These are phyloP conservation scores for Cadophora sp. DNA, from an alignment of 2,329 filamentous ascomycete species.

Conservation along the genomic window DNA sequence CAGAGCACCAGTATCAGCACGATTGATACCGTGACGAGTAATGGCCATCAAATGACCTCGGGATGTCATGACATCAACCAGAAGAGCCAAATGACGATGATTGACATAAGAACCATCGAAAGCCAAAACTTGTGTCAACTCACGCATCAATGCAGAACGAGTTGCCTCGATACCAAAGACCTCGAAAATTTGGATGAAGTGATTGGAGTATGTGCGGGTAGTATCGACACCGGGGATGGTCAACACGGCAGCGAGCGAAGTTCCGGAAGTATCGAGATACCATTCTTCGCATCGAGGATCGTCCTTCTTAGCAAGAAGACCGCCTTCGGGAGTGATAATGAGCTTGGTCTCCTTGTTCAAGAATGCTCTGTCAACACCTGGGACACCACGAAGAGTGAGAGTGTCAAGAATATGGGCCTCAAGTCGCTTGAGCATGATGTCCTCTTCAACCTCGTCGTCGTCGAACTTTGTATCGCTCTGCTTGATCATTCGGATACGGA, in stretches of 20 bases:
- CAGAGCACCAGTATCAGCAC: slow-evolving; percentile 94
- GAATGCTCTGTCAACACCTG: slow-evolving; percentile 89
- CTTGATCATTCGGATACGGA: slow-evolving; percentile 84
- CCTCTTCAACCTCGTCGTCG: slow-evolving; percentile 78
- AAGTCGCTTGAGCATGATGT: slow-evolving; percentile 90
- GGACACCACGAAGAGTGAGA: slow-evolving; percentile 87
- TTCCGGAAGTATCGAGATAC: slow-evolving; percentile 95
- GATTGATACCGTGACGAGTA: slow-evolving; percentile 97
- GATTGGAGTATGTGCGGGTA: slow-evolving; percentile 88
- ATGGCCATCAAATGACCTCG: slow-evolving; percentile 94
- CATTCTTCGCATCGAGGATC: slow-evolving; percentile 84
- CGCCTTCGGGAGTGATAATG: slow-evolving; percentile 71
- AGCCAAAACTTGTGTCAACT: slow-evolving; percentile 90
- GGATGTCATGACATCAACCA: slow-evolving; percentile 98
- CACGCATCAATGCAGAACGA: slow-evolving; percentile 83
- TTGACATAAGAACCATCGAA: slow-evolving; percentile 99
- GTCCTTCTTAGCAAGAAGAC: slow-evolving; percentile 75
- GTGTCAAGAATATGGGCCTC: slow-evolving; percentile 92
- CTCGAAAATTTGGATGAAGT: slow-evolving; percentile 92
- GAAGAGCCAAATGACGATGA: slow-evolving; percentile 91
- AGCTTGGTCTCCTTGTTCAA: slow-evolving; percentile 81
- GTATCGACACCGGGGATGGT: slow-evolving; percentile 88
- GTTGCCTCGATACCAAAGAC: slow-evolving; percentile 97
- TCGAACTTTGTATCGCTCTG: slow-evolving; percentile 77
- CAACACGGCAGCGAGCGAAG: slow-evolving; percentile 83